A percentile compares a stretch with the other conserved stretches of the same genome.
Conservation (phyloP, 805 yeast species). For the Metschnikowia bowlesiae region DNA sequence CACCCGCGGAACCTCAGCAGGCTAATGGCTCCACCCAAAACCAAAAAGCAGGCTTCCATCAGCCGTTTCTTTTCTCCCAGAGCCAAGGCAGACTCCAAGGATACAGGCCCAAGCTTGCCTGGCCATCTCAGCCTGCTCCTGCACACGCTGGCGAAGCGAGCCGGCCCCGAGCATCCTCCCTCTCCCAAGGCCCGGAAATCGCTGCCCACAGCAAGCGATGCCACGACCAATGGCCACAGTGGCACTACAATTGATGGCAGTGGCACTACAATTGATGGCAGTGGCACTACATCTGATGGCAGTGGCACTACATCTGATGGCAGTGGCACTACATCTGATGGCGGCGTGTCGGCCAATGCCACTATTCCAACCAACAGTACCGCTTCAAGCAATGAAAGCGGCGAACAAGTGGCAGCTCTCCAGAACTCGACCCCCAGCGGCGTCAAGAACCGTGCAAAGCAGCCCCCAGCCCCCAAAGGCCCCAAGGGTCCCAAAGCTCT, state of each 20-base stretch:
- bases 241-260: too few relatives aligned
- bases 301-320: too few relatives aligned
- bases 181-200: not conserved
- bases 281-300: too few relatives aligned
- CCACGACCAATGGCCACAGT: too few relatives aligned
- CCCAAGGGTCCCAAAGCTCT: too few relatives aligned
- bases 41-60: conserved; percentile 13
- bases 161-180: not conserved
- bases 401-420: too few relatives aligned
- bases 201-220: not conserved
- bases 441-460: not conserved
- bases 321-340: too few relatives aligned
- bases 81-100: not conserved
- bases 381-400: too few relatives aligned
- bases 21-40: not conserved
- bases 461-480: not conserved
- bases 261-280: too few relatives aligned
- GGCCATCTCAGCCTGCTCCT: not conserved
- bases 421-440: too few relatives aligned
- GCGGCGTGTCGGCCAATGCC: too few relatives aligned
- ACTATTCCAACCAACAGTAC: too few relatives aligned
- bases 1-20: not conserved
- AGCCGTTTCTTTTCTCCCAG: conserved; percentile 14
- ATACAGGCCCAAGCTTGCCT: not conserved
- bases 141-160: not conserved